Percentiles rank a stretch among this genome's conserved stretches.
Evolutionary conservation across 176 grass and related monocot genomes (phyloP).

Genomic region (Oryza coarctata): DNA sequence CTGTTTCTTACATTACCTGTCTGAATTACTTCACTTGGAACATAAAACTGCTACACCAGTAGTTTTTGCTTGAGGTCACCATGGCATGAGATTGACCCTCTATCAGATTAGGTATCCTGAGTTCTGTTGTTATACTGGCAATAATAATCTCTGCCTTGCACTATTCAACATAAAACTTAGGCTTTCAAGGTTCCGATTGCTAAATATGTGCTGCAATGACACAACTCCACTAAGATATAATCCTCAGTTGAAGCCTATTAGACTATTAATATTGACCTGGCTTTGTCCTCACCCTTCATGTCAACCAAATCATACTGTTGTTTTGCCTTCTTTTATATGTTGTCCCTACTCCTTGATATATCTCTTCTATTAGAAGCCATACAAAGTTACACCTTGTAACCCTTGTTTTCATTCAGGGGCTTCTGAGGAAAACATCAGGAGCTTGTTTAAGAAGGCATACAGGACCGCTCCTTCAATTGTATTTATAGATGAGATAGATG

Average conservation of each 20-base stretch:
- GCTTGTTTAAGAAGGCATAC: constrained; percentile 86
- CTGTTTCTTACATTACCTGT: neutral
- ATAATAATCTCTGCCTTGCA: neutral
- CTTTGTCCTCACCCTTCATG: neutral
- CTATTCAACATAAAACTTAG: neutral
- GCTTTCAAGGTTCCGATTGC: neutral
- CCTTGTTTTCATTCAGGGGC: constrained; percentile 49
- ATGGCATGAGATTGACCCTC: neutral
- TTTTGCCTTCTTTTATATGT: neutral
- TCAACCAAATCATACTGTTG: neutral
- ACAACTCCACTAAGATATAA: neutral
- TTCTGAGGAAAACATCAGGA: constrained; percentile 91
- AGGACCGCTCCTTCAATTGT: constrained; percentile 93
- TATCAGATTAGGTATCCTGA: neutral
- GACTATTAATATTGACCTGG: neutral
- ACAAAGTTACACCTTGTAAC: neutral
- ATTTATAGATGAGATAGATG: constrained; percentile 96
- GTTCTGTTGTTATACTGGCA: neutral
- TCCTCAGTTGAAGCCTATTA: neutral
- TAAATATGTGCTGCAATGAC: neutral
- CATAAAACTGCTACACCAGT: neutral
- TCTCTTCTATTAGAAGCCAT: neutral
- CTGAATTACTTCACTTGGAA: neutral
- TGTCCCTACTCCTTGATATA: neutral
- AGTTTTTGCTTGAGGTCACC: neutral